Evolutionary conservation across 371 early-diverging fungal genomes (phyloP), one percentile per base, ranked within the genome.

Genomic region (Polyrhizophydium stewartii): DNA sequence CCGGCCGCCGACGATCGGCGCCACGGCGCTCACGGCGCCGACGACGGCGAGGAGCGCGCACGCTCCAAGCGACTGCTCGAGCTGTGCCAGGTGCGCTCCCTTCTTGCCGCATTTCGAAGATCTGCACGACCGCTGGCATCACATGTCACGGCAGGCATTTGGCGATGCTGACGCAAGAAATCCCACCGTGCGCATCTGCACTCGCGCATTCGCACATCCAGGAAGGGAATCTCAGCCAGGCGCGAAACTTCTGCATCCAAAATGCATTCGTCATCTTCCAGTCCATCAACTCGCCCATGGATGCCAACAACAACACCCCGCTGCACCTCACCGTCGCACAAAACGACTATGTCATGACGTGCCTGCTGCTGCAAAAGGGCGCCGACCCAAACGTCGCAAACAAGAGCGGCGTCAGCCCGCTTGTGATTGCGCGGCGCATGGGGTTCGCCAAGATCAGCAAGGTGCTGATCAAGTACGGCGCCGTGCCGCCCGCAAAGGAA

Each of bases 381-480:
- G 82, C 78, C 6, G 71, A 81, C 56, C 76, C 79, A 1, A 77
- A 74, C 56, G 64, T 62, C 9, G 17, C 53, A 1, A 82, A 82
- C 65, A n/a, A 57, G 21, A 52, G 69, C 10, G 71, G 72, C 25
- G 35, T 71, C 2, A 69, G 64, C 12, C 82, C 83, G 9, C 64
- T 65, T 19, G 52, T 61, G 19, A 41, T 77, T 7, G 71, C 82
- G 27, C 35, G 60, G 33, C 59, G 73, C 24, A 50, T 71, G 59
- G 65, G 60, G 32, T 64, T 45, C 32, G 25, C 19, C 31, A 27
- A 58, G 33, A 41, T 73, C 25, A 30, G 59, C 28, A 60, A 55
- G 25, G 56, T 62, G 33, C 45, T 77, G 65, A 31, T 27, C 17
- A 61, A 53, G 43, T 63, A 66, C 55, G 78, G 75, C 27, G 75